Base-by-base conservation (phyloP, 2,329 filamentous ascomycete genomes). In the Botrytis squamosa region DNA sequence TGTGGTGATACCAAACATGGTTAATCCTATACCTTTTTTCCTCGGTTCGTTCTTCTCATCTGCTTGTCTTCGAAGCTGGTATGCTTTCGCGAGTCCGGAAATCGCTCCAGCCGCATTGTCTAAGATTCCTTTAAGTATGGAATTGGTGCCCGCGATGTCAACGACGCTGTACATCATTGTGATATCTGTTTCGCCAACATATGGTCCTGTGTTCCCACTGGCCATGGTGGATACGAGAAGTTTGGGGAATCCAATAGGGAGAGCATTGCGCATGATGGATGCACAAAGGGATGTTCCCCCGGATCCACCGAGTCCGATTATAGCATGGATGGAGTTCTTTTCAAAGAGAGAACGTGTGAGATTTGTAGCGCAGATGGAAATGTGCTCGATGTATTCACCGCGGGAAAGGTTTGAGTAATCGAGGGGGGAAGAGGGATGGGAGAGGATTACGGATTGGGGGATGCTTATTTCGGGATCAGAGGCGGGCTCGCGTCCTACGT, bases 1-100 rank as follows among this genome's bases (percentile, higher is more conserved):
- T 0, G 91, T 93, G 0, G 91, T 93, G 10, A 93, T 90, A 3
- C 91, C 91, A 78, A 93, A 93, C 91, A 93, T 93, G 3, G 91
- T 92, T 38, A 93, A 86, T 0, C 86, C 91, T 10, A 93, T 83
- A 0, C 86, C 83, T 72, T 85, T 86, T 77, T 84, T 85, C 5
- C 55, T 59, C 12, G 25, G 25, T 14, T 75, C 69, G n/a, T 62
- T 67, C 38, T n/a, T 52, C 14, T 44, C 33, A 6, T 73, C 63
- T 2, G 49, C 62, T 38, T 75, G 38, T 22, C 74, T 71, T 42
- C 46, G 29, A 74, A 88, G 89, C 0, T 84, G 81, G 2, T 76
- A 74, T 0, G 88, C 87, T 85, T 91, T 91, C 0, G 86, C 90
- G 0, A 83, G 83, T 5, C 71, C 71, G 8, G 71, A 40, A 55